Conservation (phyloP, 2,329 filamentous ascomycete species). For the Colletotrichum sp. region DNA sequence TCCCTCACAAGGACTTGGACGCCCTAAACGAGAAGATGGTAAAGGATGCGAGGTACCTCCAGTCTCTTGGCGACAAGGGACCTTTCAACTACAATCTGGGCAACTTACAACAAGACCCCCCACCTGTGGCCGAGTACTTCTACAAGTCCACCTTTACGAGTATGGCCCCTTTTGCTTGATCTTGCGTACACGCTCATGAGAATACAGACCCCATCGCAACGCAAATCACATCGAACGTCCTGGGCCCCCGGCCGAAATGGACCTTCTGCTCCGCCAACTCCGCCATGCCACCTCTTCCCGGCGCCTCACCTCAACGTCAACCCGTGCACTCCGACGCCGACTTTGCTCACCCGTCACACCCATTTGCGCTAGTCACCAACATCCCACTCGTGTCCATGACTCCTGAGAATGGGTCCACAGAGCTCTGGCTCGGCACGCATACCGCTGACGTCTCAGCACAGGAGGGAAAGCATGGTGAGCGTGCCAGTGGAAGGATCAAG, state of each 20-base stretch:
- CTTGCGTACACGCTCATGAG: not conserved
- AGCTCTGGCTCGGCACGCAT: conserved; percentile 65
- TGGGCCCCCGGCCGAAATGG: conserved; percentile 59
- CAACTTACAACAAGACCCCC: conserved; percentile 66
- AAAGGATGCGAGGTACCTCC: conserved; percentile 56
- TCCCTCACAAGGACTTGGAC: conserved; percentile 56
- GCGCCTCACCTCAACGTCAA: conserved; percentile 45
- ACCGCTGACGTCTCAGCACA: conserved; percentile 39
- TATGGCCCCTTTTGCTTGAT: conserved; percentile 28
- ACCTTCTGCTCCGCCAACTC: conserved; percentile 64
- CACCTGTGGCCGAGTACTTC: conserved; percentile 53
- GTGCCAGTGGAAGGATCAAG: conserved; percentile 55
- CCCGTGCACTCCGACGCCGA: conserved; percentile 65
- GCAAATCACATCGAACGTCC: conserved; percentile 57
- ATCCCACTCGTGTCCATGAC: conserved; percentile 55
- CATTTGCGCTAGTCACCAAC: conserved; percentile 61
- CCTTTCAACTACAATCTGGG: conserved; percentile 68
- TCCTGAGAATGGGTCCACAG: conserved; percentile 58
- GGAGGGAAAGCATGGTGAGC: conserved; percentile 53
- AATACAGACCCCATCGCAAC: conserved; percentile 54
- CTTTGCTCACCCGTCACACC: conserved; percentile 57
- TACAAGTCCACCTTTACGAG: conserved; percentile 57
- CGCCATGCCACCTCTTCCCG: conserved; percentile 54
- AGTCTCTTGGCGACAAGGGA: conserved; percentile 53
- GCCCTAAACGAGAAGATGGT: conserved; percentile 63